Conservation (phyloP, 768 basidiomycete species). For the Leccinum variicolor region DNA sequence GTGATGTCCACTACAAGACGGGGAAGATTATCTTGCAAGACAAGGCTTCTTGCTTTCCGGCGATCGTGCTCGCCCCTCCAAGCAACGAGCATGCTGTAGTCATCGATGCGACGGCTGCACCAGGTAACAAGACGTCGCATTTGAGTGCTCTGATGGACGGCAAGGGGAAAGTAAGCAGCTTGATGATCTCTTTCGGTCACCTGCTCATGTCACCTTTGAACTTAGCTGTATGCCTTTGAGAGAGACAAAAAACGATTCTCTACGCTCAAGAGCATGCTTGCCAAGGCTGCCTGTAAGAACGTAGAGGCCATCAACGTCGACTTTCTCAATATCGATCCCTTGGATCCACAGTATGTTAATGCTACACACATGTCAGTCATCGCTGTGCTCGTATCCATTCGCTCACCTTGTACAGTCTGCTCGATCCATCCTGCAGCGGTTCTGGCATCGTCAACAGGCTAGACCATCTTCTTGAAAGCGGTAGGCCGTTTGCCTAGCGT, state of each 20-base stretch:
- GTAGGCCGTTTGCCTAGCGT: conserved; percentile 35
- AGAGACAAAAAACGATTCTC: conserved; percentile 76
- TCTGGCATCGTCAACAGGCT: conserved; percentile 90
- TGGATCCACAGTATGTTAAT: conserved; percentile 52
- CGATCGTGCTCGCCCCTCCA: conserved; percentile 78
- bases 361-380: conserved; percentile 83
- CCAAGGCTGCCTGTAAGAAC: conserved; percentile 81
- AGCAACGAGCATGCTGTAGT: conserved; percentile 49
- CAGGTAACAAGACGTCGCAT: conserved; percentile 97
- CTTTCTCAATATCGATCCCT: conserved; percentile 78
- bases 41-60: conserved; percentile 97
- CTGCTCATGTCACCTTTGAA: not conserved
- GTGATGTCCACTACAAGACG: conserved; percentile 64
- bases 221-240: conserved; percentile 84
- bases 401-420: conserved; percentile 47
- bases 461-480: conserved; percentile 76
- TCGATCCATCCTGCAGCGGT: conserved; percentile 96
- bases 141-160: conserved; percentile 84
- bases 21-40: conserved; percentile 94
- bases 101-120: conserved; percentile 94
- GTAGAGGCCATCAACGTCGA: conserved; percentile 73
- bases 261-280: conserved; percentile 82
- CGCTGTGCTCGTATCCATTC: not conserved
- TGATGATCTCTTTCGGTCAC: not conserved
- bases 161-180: conserved; percentile 63